Base-by-base conservation (phyloP, 352 stramenopile species). In the Sclerospora graminicola region DNA sequence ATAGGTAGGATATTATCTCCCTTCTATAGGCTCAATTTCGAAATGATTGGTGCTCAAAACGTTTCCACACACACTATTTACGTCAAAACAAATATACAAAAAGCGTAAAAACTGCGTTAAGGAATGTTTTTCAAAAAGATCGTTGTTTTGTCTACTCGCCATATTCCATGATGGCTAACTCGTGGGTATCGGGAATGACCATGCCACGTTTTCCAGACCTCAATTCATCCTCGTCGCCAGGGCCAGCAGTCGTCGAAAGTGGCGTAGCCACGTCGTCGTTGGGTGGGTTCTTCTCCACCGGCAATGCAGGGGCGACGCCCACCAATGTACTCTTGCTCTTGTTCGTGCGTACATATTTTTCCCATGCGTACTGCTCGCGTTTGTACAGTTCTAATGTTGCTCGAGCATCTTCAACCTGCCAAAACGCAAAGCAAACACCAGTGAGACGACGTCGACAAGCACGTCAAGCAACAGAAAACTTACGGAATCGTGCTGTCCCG, bases 401-500 rank as follows among this genome's bases (percentile, higher is more conserved):
- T 16, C 73, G 78, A 11, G 81, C 81, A 67, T 90, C 81, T 53
- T 88, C 76, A 19, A 92, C 63, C 71, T 84, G 24, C 3, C 23
- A 45, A 34, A n/a, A 29, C 13, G 41, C 2, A 19, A 16, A n/a
- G 16, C 30, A 13, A 30, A n/a, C 14, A 33, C 4, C 13, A 5
- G 9, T 13, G 28, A 15, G 8, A 33, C n/a, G n/a, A n/a, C n/a
- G n/a, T n/a, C n/a, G n/a, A n/a, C n/a, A n/a, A n/a, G n/a, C n/a
- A n/a, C n/a, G n/a, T n/a, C n/a, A n/a, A n/a, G n/a, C n/a, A n/a
- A n/a, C n/a, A n/a, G n/a, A n/a, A n/a, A n/a, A 57, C 66, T 42
- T 56, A 84, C 81, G n/a, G 81, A 92, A 63, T 92, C 74, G 69
- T 92, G 81, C 62, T 90, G 75, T 45, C 81, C 78, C n/a, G 54